Percentiles rank a stretch among this genome's conserved stretches.
phyloP scores from a whole-genome alignment of 1,284 basidiomycete genomes.

The Phaffia rhodozyma region DNA sequence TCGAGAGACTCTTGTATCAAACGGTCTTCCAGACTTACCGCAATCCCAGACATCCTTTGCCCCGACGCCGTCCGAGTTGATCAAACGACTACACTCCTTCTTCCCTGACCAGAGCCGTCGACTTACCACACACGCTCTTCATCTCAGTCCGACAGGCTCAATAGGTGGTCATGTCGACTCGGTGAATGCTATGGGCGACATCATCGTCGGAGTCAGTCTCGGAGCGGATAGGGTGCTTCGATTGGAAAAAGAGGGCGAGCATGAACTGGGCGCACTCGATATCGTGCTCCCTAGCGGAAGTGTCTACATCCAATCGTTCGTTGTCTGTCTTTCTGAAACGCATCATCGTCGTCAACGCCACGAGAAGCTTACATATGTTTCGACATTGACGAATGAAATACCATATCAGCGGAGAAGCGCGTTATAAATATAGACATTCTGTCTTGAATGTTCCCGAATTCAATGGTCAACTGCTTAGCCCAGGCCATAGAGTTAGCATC shows the following conservation, averaged over 20 bases:
- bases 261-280: conserved; percentile 1
- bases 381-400: background rate
- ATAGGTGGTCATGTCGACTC: conserved; percentile 14
- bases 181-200: conserved; percentile 1
- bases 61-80: background rate
- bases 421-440: conserved; percentile 13
- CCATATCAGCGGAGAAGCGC: conserved; percentile 4
- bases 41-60: background rate
- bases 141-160: conserved; percentile 6
- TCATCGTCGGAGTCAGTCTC: conserved; percentile 12
- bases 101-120: background rate
- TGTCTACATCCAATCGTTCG: conserved; percentile 15
- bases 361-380: background rate
- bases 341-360: background rate
- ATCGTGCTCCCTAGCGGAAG: conserved; percentile 11
- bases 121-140: conserved; percentile 4
- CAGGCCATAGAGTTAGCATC: conserved; percentile 13
- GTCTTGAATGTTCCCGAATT: conserved; percentile 1
- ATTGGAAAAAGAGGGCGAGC: background rate
- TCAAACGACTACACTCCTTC: conserved; percentile 3
- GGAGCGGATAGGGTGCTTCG: conserved; percentile 12
- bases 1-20: background rate
- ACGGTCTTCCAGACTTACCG: background rate
- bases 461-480: background rate
- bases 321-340: background rate